Evolutionary conservation across 805 yeast genomes (phyloP), one percentile per base, ranked within the genome.

Genomic region (Myxozyma udenii): DNA sequence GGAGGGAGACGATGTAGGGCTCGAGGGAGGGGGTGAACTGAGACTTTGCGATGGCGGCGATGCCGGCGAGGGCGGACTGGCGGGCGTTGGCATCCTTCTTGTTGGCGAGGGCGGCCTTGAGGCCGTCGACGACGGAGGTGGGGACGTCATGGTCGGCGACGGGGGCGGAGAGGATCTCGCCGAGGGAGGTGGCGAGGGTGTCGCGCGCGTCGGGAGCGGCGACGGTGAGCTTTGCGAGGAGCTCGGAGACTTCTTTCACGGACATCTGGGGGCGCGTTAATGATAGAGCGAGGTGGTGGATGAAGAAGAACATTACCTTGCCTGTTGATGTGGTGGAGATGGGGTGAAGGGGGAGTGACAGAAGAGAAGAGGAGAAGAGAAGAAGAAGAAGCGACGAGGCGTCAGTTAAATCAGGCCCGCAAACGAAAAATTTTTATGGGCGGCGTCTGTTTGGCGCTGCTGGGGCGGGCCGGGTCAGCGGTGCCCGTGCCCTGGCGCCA

Each of bases 81-180:
- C 88, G 77, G 64, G 78, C 76, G 48, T 61, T 68, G 60, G 74
- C 72, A 63, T 80, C 78, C 80, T 91, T 90, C 82, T 88, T 87
- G 81, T 81, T 80, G 72, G 77, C 75, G 67, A 91, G 77, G 64
- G 93, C 82, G 66, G 79, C 79, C 71, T 79, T 76, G 71, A 93
- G 81, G 71, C 84, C 80, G 60, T 73, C 74, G 74, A 91, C 87
- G 81, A 91, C 89, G 67, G 80, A 83, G 68, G 76, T 83, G 68
- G 99, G 98, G 63, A 89, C 93, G 76, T 91, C 98, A 75, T 93
- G 98, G 79, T 93, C 98, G 72, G 91, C 90, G 76, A 90, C 89
- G 70, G 91, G 87, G 64, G 96, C 95, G 77, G 91, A 91, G 74
- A 93, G 80, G 80, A 93, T 90, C 59, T 93, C 80, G 62, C 98